phyloP scores from a whole-genome alignment of 2,329 filamentous ascomycete species.

The Cercospora citrullina region DNA sequence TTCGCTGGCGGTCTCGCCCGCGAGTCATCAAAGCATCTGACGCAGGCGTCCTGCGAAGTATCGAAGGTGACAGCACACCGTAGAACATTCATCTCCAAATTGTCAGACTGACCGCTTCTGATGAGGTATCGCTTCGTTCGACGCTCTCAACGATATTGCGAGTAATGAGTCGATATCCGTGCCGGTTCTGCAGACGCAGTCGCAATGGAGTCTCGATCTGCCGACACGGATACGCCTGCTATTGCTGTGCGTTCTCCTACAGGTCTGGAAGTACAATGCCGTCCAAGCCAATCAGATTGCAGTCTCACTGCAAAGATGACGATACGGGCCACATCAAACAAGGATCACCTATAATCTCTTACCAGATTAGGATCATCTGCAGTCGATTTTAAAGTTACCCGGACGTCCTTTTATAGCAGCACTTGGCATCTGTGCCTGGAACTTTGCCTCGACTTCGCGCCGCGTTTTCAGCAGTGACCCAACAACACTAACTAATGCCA shows the following conservation, averaged over 20 bases:
- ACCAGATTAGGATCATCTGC: not conserved
- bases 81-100: not conserved
- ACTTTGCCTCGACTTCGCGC: not conserved
- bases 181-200: not conserved
- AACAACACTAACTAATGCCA: not conserved
- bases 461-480: not conserved
- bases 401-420: not conserved
- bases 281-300: not conserved
- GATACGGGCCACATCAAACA: not conserved
- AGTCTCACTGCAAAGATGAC: not conserved
- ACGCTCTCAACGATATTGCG: not conserved
- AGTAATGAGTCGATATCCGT: not conserved
- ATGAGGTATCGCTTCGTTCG: not conserved
- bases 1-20: not conserved
- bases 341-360: not conserved
- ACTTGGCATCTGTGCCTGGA: not conserved
- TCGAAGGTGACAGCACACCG: not conserved
- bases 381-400: not conserved
- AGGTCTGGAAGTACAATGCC: not conserved
- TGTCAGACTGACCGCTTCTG: not conserved
- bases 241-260: not conserved
- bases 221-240: not conserved
- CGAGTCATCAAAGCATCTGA: not conserved
- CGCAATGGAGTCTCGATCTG: not conserved
- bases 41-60: not conserved